phyloP scores from a whole-genome alignment of 2,329 filamentous ascomycete genomes.

The Akanthomyces muscarius region DNA sequence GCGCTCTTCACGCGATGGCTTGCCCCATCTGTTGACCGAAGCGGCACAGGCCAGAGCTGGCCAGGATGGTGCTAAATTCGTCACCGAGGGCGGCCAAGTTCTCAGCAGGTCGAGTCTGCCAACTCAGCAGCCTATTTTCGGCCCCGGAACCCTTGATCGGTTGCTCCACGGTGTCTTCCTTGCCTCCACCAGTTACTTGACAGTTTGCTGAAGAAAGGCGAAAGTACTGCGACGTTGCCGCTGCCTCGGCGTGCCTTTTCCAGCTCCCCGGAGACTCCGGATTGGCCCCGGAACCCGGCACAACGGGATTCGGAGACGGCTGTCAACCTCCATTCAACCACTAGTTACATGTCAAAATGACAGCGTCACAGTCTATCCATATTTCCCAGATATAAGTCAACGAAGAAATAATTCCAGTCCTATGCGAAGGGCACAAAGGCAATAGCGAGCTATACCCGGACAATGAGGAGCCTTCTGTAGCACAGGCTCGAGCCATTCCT shows the following conservation, averaged over 20 bases:
- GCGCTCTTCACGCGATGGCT: slow-evolving; percentile 4
- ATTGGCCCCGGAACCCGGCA: background rate
- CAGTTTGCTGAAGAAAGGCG: too few relatives aligned
- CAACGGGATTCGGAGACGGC: background rate
- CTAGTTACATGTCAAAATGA: background rate
- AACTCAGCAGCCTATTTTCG: background rate
- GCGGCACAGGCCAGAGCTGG: background rate
- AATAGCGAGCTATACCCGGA: too few relatives aligned
- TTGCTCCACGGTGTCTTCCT: background rate
- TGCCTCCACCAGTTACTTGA: background rate
- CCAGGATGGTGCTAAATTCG: background rate
- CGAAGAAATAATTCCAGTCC: too few relatives aligned
- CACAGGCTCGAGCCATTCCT: too few relatives aligned
- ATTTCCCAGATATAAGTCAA: too few relatives aligned
- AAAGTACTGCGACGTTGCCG: background rate
- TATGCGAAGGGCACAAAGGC: too few relatives aligned
- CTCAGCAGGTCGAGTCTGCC: background rate
- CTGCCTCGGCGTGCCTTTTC: background rate
- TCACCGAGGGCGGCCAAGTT: background rate
- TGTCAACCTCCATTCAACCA: background rate
- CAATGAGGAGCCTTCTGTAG: too few relatives aligned
- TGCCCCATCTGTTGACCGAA: slow-evolving; percentile 5
- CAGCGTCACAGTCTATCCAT: background rate
- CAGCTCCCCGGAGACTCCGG: background rate
- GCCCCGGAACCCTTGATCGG: background rate